Percentiles rank a stretch among this genome's conserved stretches.
phyloP scores from a whole-genome alignment of 2,329 filamentous ascomycete species.

The Acrocalymma vagum region DNA sequence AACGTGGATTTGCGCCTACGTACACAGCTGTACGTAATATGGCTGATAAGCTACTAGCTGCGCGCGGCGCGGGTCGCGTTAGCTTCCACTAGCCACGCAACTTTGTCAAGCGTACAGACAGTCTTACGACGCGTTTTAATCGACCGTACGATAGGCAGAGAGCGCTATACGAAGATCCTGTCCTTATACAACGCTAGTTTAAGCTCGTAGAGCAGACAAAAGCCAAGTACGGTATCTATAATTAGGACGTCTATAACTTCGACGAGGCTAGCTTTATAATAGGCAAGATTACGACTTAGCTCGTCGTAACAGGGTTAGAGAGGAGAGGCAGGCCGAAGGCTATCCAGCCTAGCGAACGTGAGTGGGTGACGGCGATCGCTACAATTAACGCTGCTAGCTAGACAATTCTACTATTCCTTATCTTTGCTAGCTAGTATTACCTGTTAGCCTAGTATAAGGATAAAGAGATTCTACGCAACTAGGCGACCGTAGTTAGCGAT shows the following conservation, averaged over 20 bases:
- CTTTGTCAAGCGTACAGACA: conserved; percentile 13
- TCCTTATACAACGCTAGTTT: conserved; percentile 6
- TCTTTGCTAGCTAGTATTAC: conserved; percentile 6
- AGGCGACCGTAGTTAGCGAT: conserved; percentile 31
- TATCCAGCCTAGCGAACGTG: conserved; percentile 9
- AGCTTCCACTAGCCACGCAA: background rate
- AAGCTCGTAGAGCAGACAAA: conserved; percentile 17
- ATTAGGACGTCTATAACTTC: no score
- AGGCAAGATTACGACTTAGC: conserved; percentile 8
- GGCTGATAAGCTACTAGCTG: conserved; percentile 11
- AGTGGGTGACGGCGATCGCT: conserved; percentile 7
- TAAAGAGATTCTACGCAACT: conserved; percentile 24
- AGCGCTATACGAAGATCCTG: conserved; percentile 2
- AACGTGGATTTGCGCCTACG: conserved; percentile 11
- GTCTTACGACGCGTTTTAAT: conserved; percentile 5
- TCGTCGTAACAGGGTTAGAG: conserved; percentile 11
- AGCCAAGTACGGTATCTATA: conserved; percentile 12
- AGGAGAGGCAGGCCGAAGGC: conserved; percentile 7
- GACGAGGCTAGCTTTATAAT: conserved; percentile 18
- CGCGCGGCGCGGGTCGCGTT: background rate
- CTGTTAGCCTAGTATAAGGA: conserved; percentile 15
- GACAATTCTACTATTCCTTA: conserved; percentile 4
- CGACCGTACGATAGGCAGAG: conserved; percentile 13
- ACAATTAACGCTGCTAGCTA: conserved; percentile 6
- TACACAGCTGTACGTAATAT: conserved; percentile 4